Evolutionary conservation across 352 stramenopile genomes (phyloP), one percentile per base, ranked within the genome.

Genomic region (Globisporangium mamillatum): DNA sequence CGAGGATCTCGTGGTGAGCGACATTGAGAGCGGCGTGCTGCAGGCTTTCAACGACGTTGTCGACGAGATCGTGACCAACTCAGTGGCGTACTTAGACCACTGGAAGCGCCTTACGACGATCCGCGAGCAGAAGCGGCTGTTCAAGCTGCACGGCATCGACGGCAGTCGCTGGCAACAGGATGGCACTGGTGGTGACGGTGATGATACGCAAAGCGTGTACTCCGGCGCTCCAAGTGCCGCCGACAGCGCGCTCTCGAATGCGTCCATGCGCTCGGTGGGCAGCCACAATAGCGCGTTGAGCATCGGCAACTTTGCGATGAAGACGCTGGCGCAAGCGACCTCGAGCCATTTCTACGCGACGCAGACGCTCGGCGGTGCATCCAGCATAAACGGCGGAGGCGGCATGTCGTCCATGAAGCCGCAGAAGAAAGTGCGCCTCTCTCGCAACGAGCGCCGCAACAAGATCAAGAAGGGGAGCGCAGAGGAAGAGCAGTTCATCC

Each of bases 91-190:
- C 59, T 44, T 74, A 10, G 79, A 77, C 61, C 66, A 88, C 62
- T 91, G 83, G 79, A 80, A 75, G 46, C 84, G 86, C 3, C 65
- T 92, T 32, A 82, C 71, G 20, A 86, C 72, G 4, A 86, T 94
- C 70, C 82, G 77, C 53, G 82, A 92, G 64, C 86, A 94, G 67
- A 92, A 91, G 70, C 80, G 81, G 27, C 70, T 94, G 27, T 94
- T 92, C 56, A 84, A 85, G 66, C 70, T 94, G 44, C 84, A 92
- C 64, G 86, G 86, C 22, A 91, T 94, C 46, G 84, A 92, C 59
- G 84, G 84, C 18, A 81, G 75, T 29, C 80, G 82, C 20, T 91
- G 83, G 77, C 64, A 77, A 4, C 68, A 76, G 12, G 71, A 75
- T 10, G 70, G 60, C 20, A 69, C 78, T 22, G 68, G 56, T 22